Evolutionary conservation across 106 monocot species (phyloP), one percentile per base, ranked within the genome.

Genomic region (Narthecium ossifragum): DNA sequence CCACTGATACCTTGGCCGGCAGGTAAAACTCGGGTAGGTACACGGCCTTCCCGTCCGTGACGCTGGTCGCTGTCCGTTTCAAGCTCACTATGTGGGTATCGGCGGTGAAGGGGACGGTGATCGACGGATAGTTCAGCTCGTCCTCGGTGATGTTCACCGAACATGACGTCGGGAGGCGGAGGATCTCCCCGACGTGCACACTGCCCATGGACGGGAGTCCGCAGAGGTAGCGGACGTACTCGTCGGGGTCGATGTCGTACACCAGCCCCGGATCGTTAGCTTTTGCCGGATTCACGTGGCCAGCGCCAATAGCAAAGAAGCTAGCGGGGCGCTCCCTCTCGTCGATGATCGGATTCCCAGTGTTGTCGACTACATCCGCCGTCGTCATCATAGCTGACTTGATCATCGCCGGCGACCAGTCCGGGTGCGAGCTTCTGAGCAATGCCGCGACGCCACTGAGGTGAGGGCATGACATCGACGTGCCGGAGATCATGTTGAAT

Each of bases 161-260:
- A n/a, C n/a, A n/a, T n/a, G n/a, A n/a, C n/a, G n/a, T n/a, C n/a
- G n/a, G n/a, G n/a, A n/a, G n/a, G n/a, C n/a, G n/a, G n/a, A n/a
- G n/a, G n/a, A n/a, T n/a, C n/a, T n/a, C n/a, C n/a, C n/a, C n/a
- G n/a, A n/a, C n/a, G n/a, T n/a, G n/a, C n/a, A 43, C 43, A 0
- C 1, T 43, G 4, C 1, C 0, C 12, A 18, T 43, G 12, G 43
- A 3, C 17, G 14, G 18, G 15, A 59, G 9, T 2, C 63, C 57
- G 43, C 80, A 75, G 18, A 80, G 46, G 57, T 70, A 67, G 7
- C 34, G 34, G n/a, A 75, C 30, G 55, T 79, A 73, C 17, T 73
- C 73, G 1, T 60, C 24, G 0, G 78, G 43, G 17, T 15, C 2
- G 57, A 60, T 34, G 63, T 79, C 68, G 32, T 79, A 79, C 4